These are phyloP conservation scores for Aspergillus bridgeri DNA, from an alignment of 495 filamentous ascomycete genomes.

Conservation along the genomic window DNA sequence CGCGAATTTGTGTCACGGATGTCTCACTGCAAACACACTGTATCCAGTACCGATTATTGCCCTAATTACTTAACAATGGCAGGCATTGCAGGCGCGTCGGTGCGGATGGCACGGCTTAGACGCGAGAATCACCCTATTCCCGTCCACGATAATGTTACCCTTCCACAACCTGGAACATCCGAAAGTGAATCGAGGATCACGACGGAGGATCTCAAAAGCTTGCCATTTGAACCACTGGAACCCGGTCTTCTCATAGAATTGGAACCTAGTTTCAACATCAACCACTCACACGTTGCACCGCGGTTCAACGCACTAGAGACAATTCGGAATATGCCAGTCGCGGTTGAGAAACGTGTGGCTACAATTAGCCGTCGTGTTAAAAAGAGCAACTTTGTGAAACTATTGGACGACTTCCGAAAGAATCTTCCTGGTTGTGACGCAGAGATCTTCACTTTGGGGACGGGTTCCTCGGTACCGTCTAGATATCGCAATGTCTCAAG, in stretches of 20 bases:
- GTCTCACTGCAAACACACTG: constrained; percentile 62
- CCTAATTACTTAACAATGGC: constrained; percentile 69
- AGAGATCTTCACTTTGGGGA: constrained; percentile 84
- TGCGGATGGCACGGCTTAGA: constrained; percentile 68
- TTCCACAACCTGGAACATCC: constrained; percentile 29
- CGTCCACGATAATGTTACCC: constrained; percentile 50
- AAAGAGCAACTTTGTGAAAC: constrained; percentile 23
- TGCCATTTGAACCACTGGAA: constrained; percentile 32
- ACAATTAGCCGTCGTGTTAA: constrained; percentile 26
- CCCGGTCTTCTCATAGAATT: constrained; percentile 59
- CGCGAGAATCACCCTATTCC: constrained; percentile 63
- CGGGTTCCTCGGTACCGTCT: constrained; percentile 82
- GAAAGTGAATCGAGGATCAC: constrained; percentile 13
- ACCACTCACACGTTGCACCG: constrained; percentile 45
- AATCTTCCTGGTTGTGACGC: constrained; percentile 66
- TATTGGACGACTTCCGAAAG: constrained; percentile 39
- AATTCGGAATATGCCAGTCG: constrained; percentile 33
- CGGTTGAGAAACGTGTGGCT: constrained; percentile 40
- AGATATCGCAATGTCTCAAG: constrained; percentile 94
- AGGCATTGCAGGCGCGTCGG: constrained; percentile 56
- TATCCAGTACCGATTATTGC: constrained; percentile 67
- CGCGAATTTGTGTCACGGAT: constrained; percentile 63
- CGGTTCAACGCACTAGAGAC: constrained; percentile 49
- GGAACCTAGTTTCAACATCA: constrained; percentile 58
- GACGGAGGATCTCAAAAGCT: constrained; percentile 11